phyloP scores from a whole-genome alignment of 2,329 filamentous ascomycete species.

The Aspergillus ochraceoroseus region DNA sequence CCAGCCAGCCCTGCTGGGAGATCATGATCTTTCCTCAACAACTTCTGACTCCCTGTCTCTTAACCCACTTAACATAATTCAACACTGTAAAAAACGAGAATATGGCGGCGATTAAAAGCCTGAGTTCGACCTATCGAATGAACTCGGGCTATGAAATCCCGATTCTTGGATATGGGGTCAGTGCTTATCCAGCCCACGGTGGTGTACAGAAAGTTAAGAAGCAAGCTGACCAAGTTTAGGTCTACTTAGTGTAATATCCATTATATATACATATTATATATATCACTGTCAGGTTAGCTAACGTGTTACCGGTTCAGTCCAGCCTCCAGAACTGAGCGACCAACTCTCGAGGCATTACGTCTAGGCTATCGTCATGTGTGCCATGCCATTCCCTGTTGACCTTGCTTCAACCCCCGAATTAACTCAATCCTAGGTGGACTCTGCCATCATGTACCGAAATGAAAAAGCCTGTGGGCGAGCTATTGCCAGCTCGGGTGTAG shows the following conservation, averaged over 20 bases:
- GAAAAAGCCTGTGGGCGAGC: conserved; percentile 65
- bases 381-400: not conserved
- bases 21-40: too few species aligned
- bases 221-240: too few species aligned
- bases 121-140: conserved; percentile 46
- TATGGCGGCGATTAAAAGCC: conserved; percentile 17
- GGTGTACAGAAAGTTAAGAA: too few species aligned
- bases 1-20: too few species aligned
- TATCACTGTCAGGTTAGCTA: not conserved
- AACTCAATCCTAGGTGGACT: conserved; percentile 45
- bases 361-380: conserved; percentile 33
- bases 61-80: too few species aligned
- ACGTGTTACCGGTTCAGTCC: conserved; percentile 21
- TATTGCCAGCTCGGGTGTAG: conserved; percentile 55
- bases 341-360: conserved; percentile 27
- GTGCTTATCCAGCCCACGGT: too few species aligned
- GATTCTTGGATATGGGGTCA: conserved; percentile 55
- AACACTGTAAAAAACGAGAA: not conserved
- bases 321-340: conserved; percentile 26
- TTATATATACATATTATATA: not conserved
- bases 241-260: conserved; percentile 35
- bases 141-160: conserved; percentile 60
- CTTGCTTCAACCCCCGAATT: not conserved
- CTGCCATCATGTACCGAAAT: conserved; percentile 64
- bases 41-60: too few species aligned